Base-by-base conservation (phyloP, 257 asterid genomes). In the Capsicum baccatum region DNA sequence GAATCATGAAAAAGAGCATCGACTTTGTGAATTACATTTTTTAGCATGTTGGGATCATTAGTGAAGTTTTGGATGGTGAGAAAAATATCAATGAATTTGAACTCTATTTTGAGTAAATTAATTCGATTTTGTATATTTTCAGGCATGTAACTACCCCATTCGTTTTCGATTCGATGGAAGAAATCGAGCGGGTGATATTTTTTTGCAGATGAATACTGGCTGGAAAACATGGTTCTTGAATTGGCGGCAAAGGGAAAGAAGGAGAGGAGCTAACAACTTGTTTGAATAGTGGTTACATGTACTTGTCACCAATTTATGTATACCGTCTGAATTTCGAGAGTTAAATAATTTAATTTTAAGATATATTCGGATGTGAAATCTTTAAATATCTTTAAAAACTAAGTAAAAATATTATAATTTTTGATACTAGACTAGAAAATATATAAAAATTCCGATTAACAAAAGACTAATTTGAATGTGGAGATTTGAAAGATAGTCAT, bases 61-160 rank as follows among this genome's bases (percentile, higher is more conserved):
- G n/a, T 48, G 13, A 74, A 50, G 19, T n/a, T 50, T 44, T 74
- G 80, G 35, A 50, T 12, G 9, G 13, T 50, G 60, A 21, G 80
- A 19, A 74, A 50, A 19, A 50, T 74, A 50, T 74, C 80, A 6
- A 74, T 13, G 44, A 50, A 74, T 74, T 74, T 74, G 59, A 74
- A 74, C 12, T 74, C 80, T 3, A n/a, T 48, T 74, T 48, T 48
- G 9, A 74, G 59, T 6, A 50, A 48, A 33, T 74, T 6, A 21
- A 74, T 12, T 48, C 42, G 44, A 10, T 74, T 59, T 2, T 3
- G 13, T 48, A 12, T 3, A 48, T 6, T 50, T 8, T 50, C 80
- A 2, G 60, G 79, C 58, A 71, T 47, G 79, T 44, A 71, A 10
- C 33, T 69, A 69, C 79, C 79, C 79, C 59, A 74, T 10, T 74